Conservation (phyloP, 768 basidiomycete species). For the Lactifluus piperatus region DNA sequence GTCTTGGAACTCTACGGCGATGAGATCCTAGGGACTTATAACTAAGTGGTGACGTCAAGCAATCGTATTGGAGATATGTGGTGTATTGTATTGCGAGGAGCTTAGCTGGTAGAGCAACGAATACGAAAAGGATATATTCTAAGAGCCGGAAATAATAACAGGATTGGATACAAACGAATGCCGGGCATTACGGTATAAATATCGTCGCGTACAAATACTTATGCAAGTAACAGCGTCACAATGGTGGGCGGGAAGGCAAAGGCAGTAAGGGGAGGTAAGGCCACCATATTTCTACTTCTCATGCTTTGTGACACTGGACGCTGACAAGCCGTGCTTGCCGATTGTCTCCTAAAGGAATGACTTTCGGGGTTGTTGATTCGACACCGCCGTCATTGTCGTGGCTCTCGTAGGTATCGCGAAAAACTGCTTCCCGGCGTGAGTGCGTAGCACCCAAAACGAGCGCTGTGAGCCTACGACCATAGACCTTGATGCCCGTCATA, state of each 20-base stretch:
- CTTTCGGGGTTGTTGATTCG: conserved; percentile 15
- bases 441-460: conserved; percentile 41
- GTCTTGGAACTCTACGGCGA: too few relatives aligned
- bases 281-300: not conserved
- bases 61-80: not conserved
- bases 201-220: not conserved
- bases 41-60: too few relatives aligned
- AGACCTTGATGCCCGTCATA: conserved; percentile 32
- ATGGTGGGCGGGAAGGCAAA: not conserved
- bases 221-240: too few relatives aligned
- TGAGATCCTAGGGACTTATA: too few relatives aligned
- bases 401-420: not conserved
- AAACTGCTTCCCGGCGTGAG: not conserved
- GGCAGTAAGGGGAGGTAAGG: not conserved
- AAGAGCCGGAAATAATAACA: not conserved
- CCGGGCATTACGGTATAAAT: not conserved
- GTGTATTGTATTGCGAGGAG: not conserved
- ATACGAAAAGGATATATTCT: not conserved
- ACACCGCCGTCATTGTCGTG: conserved; percentile 22
- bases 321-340: conserved; percentile 40
- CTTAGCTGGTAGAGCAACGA: not conserved
- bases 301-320: conserved; percentile 35
- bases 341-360: conserved; percentile 50
- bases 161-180: not conserved
- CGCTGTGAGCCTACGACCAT: conserved; percentile 55